Percentiles rank a stretch among this genome's conserved stretches.
Conservation (phyloP, 768 basidiomycete species). For the Suillus subaureus region DNA sequence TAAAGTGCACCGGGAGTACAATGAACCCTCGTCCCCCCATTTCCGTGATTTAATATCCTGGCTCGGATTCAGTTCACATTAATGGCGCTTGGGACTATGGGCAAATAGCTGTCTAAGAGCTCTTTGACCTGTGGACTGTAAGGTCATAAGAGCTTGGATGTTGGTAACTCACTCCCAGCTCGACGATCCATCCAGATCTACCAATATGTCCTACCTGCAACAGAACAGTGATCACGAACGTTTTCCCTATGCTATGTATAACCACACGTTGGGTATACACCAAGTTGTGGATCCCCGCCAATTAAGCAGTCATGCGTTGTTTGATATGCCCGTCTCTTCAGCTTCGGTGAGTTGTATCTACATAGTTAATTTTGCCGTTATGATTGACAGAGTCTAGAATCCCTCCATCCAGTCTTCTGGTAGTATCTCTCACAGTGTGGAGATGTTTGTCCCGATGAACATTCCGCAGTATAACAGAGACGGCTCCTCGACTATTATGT, state of each 20-base stretch:
- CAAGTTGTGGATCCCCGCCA: neutral
- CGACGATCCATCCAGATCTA: neutral
- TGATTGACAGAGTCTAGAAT: neutral
- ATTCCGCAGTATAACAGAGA: neutral
- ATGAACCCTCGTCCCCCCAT: neutral
- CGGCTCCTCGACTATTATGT: conserved; percentile 5
- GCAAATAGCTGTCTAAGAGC: neutral
- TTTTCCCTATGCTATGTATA: neutral
- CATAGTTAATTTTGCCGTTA: neutral
- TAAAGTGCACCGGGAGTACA: neutral
- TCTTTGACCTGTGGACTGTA: neutral
- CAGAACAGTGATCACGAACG: neutral
- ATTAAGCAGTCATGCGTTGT: neutral
- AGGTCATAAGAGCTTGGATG: too few relatives aligned
- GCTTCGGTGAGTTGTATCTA: neutral
- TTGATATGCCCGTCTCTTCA: too few relatives aligned
- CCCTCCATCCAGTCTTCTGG: neutral
- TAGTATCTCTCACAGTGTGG: neutral
- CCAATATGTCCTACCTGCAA: neutral
- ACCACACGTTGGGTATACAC: conserved; percentile 4
- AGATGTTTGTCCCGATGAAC: conserved; percentile 6
- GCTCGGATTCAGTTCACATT: neutral
- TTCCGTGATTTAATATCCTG: neutral
- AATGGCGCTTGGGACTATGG: neutral
- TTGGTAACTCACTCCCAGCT: neutral